Evolutionary conservation across 345 rosid genomes (phyloP).

Genomic region (Erodium maritimum): DNA sequence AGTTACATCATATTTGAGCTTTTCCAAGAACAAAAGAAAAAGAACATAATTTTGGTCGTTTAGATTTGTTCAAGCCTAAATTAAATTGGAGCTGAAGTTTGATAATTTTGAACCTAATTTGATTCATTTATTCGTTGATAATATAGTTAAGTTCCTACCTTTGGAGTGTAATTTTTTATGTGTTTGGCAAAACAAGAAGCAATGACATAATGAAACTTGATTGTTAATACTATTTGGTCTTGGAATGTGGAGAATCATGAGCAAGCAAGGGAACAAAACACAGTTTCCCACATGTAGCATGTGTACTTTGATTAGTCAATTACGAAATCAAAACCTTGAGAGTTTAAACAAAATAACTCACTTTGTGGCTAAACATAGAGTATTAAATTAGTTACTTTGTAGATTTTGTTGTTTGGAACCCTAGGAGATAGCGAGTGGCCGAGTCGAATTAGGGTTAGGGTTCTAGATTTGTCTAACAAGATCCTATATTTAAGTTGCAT

Average conservation of each 20-base stretch:
- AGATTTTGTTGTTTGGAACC: conserved; percentile 20
- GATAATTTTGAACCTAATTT: too few species aligned
- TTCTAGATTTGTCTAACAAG: conserved; percentile 18
- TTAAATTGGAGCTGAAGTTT: too few species aligned
- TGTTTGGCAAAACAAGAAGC: not conserved
- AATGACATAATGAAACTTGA: conserved; percentile 7
- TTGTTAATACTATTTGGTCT: conserved; percentile 9
- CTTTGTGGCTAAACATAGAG: conserved; percentile 7
- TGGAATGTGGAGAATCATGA: conserved; percentile 12
- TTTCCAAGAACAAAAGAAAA: too few species aligned
- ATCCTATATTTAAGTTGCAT: conserved; percentile 8
- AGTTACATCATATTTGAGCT: too few species aligned
- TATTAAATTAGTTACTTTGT: not conserved
- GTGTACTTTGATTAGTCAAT: conserved; percentile 44
- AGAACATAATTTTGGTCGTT: too few species aligned
- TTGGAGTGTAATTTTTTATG: conserved; percentile 17
- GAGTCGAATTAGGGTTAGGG: conserved; percentile 11
- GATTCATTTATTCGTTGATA: too few species aligned
- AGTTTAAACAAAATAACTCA: conserved; percentile 22
- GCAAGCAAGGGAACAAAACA: conserved; percentile 32
- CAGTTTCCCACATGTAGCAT: conserved; percentile 82
- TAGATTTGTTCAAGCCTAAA: too few species aligned
- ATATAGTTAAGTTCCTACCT: not conserved
- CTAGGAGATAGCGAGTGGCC: conserved; percentile 27
- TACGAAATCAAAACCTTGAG: conserved; percentile 10